These are phyloP conservation scores for Hypoxylon fuscum DNA, from an alignment of 495 filamentous ascomycete species.

Conservation along the genomic window DNA sequence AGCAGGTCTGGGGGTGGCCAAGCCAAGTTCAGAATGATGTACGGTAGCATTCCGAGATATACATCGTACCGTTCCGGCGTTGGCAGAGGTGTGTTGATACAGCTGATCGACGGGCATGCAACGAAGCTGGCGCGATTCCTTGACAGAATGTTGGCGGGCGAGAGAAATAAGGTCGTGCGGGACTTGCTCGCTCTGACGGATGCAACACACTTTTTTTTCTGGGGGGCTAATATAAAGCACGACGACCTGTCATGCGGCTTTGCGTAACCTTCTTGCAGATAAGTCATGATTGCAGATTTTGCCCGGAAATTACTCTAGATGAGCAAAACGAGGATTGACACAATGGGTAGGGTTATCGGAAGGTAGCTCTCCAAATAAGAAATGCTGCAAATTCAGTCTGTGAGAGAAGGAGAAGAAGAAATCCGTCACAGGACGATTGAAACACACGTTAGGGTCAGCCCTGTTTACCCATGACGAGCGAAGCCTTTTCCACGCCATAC, in stretches of 20 bases:
- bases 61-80: constrained; percentile 28
- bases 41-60: constrained; percentile 40
- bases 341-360: constrained; percentile 30
- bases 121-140: constrained; percentile 25
- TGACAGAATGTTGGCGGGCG: constrained; percentile 3
- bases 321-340: constrained; percentile 32
- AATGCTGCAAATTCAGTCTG: constrained; percentile 18
- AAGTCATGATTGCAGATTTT: constrained; percentile 33
- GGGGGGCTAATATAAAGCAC: constrained; percentile 33
- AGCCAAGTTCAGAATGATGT: constrained; percentile 37
- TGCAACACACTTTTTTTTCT: constrained; percentile 33
- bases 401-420: constrained; percentile 1
- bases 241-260: constrained; percentile 35
- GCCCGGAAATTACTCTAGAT: constrained; percentile 47
- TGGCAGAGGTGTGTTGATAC: constrained; percentile 30
- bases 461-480: constrained; percentile 6
- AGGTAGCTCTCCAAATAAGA: constrained; percentile 38
- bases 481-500: constrained; percentile 4
- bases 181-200: constrained; percentile 44
- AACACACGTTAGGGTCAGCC: constrained; percentile 22
- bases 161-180: constrained; percentile 27
- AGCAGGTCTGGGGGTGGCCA: constrained; percentile 27
- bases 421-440: constrained; percentile 9
- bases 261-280: constrained; percentile 38
- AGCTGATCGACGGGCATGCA: constrained; percentile 31